phyloP scores from a whole-genome alignment of 2,329 filamentous ascomycete genomes.

The Aureobasidium pullulans region DNA sequence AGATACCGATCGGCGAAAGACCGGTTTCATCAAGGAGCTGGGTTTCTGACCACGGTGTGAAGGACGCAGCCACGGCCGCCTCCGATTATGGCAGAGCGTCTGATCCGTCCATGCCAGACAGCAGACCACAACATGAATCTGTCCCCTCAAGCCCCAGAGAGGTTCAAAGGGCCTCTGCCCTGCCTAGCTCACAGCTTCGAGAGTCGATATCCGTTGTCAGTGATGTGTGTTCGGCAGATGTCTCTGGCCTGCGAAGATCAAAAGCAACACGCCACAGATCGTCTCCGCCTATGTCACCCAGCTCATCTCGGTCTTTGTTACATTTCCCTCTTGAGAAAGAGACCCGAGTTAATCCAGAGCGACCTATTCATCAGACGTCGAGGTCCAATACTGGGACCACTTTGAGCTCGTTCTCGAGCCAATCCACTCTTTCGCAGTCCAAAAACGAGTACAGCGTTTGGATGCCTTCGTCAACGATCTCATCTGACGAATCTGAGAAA shows the following conservation, averaged over 20 bases:
- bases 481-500: constrained; percentile 25
- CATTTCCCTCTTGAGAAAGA: background rate
- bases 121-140: background rate
- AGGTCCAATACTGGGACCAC: background rate
- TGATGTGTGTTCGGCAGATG: background rate
- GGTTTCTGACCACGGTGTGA: constrained; percentile 14
- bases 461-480: constrained; percentile 37
- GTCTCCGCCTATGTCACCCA: constrained; percentile 22
- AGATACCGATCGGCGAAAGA: constrained; percentile 56
- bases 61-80: background rate
- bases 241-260: constrained; percentile 28
- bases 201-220: constrained; percentile 13
- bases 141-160: constrained; percentile 2
- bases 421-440: constrained; percentile 18
- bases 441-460: constrained; percentile 42
- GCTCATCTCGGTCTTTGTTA: constrained; percentile 16
- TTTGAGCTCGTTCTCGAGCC: constrained; percentile 20
- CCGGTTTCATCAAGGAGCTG: constrained; percentile 41
- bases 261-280: constrained; percentile 32
- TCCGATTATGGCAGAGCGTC: background rate
- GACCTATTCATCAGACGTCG: background rate
- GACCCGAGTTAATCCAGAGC: background rate
- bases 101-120: background rate
- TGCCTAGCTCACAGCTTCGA: background rate
- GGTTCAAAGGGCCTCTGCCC: constrained; percentile 16